These are phyloP conservation scores for Schizophyllum amplum DNA, from an alignment of 1,284 basidiomycete genomes.

Conservation along the genomic window DNA sequence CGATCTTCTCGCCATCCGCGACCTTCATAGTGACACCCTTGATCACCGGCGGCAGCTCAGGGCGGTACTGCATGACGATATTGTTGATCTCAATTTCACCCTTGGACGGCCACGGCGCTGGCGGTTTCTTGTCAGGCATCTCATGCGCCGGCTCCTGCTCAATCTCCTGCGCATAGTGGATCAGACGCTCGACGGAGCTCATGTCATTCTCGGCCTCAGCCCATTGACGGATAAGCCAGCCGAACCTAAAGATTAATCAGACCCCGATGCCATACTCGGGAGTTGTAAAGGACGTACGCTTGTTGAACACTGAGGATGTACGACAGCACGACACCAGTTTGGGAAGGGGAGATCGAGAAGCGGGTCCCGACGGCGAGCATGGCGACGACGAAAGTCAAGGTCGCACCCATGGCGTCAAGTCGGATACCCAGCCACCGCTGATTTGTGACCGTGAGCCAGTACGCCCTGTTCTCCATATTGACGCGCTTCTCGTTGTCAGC, in stretches of 20 bases:
- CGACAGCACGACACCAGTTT: conserved; percentile 68
- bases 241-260: conserved; percentile 32
- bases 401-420: conserved; percentile 75
- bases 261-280: too few relatives aligned
- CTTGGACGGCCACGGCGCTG: conserved; percentile 59
- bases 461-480: conserved; percentile 81
- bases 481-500: conserved; percentile 71
- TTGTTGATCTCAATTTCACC: conserved; percentile 57
- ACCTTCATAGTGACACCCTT: conserved; percentile 25
- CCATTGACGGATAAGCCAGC: conserved; percentile 77
- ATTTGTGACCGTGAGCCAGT: conserved; percentile 79
- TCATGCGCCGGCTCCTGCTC: conserved; percentile 78
- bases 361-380: conserved; percentile 72
- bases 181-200: conserved; percentile 82
- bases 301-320: conserved; percentile 74
- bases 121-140: conserved; percentile 47
- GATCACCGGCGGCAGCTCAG: conserved; percentile 61
- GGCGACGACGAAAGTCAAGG: conserved; percentile 74
- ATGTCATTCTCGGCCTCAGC: conserved; percentile 89
- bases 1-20: conserved; percentile 51
- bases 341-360: conserved; percentile 68
- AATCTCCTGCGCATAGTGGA: conserved; percentile 69
- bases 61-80: conserved; percentile 61
- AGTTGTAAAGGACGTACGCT: conserved; percentile 28
- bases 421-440: conserved; percentile 87